phyloP scores from a whole-genome alignment of 1,284 basidiomycete genomes.

The Pseudozyma sp. region DNA sequence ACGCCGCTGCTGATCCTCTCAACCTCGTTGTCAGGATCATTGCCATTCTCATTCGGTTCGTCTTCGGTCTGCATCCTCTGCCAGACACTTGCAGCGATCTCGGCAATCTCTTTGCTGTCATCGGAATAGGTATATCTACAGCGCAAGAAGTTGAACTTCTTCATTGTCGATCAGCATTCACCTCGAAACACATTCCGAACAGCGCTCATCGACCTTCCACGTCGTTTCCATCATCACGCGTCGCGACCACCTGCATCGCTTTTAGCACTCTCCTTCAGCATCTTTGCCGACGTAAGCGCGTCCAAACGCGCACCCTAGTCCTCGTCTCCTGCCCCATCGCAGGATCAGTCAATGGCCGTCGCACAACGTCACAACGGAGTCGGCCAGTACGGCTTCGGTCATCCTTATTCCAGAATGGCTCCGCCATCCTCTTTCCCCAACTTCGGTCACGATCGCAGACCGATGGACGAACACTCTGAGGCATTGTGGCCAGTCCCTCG shows the following conservation, averaged over 20 bases:
- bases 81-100: conserved; percentile 1
- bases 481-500: conserved; percentile 35
- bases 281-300: conserved; percentile 1
- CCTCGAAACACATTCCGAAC: background rate
- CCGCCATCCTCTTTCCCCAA: conserved; percentile 24
- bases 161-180: conserved; percentile 6
- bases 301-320: background rate
- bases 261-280: background rate
- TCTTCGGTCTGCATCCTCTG: conserved; percentile 15
- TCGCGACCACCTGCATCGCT: background rate
- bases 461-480: conserved; percentile 24
- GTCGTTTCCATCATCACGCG: background rate
- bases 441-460: conserved; percentile 28
- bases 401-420: conserved; percentile 27
- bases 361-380: conserved; percentile 46
- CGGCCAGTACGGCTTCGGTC: conserved; percentile 47
- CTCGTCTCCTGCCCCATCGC: conserved; percentile 18
- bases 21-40: conserved; percentile 6
- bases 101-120: conserved; percentile 6
- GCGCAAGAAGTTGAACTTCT: conserved; percentile 1
- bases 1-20: conserved; percentile 21
- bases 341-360: conserved; percentile 48
- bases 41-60: conserved; percentile 8
- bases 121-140: conserved; percentile 12
- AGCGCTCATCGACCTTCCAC: too few species aligned